Percentiles rank a stretch among this genome's conserved stretches.
These are phyloP conservation scores for Alternaria sp. DNA, from an alignment of 2,329 filamentous ascomycete species.

Conservation along the genomic window DNA sequence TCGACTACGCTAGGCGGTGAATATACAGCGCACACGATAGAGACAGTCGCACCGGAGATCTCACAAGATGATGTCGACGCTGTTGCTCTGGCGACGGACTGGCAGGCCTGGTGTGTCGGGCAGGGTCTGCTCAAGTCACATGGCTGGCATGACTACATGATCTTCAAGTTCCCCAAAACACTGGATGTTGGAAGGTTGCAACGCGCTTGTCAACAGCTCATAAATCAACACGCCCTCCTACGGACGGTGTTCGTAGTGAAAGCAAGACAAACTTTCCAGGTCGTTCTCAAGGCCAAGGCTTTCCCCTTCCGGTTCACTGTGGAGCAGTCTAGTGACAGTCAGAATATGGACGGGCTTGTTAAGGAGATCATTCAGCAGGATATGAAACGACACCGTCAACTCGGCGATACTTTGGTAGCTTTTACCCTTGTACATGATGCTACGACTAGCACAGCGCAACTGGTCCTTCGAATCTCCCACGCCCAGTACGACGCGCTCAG, in stretches of 20 bases:
- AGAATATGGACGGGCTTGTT: not conserved
- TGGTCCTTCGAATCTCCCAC: constrained; percentile 3
- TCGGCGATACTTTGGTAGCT: not conserved
- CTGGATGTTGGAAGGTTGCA: not conserved
- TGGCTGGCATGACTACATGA: constrained; percentile 10
- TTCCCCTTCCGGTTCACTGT: constrained; percentile 1
- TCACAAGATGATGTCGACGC: not conserved
- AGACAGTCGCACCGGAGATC: not conserved
- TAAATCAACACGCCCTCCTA: not conserved
- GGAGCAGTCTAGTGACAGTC: not conserved
- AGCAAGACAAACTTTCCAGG: constrained; percentile 2
- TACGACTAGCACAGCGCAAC: not conserved
- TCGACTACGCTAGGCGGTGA: not conserved
- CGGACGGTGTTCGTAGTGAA: not conserved
- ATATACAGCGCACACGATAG: not conserved
- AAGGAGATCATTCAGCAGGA: not conserved
- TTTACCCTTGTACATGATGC: not conserved
- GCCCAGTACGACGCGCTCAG: constrained; percentile 4
- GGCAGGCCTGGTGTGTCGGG: constrained; percentile 4
- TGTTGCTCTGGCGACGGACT: constrained; percentile 1
- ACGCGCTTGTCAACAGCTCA: not conserved
- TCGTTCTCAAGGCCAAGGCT: not conserved
- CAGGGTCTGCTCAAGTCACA: constrained; percentile 5
- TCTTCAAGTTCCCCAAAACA: constrained; percentile 1
- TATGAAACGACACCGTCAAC: not conserved